Percentiles rank a stretch among this genome's conserved stretches.
Conservation (phyloP, 331 rosid species). For the Malus hybrid region DNA sequence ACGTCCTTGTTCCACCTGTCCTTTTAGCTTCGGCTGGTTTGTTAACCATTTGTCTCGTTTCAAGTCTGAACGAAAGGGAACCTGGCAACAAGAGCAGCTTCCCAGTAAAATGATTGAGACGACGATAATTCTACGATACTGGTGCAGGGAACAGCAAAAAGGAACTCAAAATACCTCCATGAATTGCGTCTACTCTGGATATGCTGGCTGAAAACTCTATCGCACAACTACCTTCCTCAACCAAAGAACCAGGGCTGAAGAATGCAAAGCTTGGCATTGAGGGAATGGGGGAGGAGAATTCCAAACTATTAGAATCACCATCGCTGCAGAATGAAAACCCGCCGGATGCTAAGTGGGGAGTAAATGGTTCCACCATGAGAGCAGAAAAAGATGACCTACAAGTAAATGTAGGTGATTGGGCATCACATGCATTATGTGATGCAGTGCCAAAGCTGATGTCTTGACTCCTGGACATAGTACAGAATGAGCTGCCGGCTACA, state of each 20-base stretch:
- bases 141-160: not conserved
- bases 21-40: conserved; percentile 47
- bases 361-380: conserved; percentile 40
- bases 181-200: conserved; percentile 31
- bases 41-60: conserved; percentile 25
- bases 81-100: conserved; percentile 40
- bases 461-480: conserved; percentile 56
- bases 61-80: conserved; percentile 33
- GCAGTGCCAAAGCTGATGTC: conserved; percentile 67
- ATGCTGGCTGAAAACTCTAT: conserved; percentile 41
- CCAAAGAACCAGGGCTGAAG: conserved; percentile 51
- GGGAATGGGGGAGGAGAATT: conserved; percentile 49
- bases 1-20: conserved; percentile 34
- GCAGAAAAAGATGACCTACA: conserved; percentile 90
- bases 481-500: conserved; percentile 47
- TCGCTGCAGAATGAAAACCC: conserved; percentile 65
- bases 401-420: conserved; percentile 61
- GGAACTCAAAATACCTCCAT: conserved; percentile 36
- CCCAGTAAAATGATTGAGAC: conserved; percentile 13
- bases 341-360: conserved; percentile 51
- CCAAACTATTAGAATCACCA: conserved; percentile 36
- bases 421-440: conserved; percentile 42
- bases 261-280: conserved; percentile 92
- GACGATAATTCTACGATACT: not conserved
- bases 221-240: conserved; percentile 44